phyloP scores from a whole-genome alignment of 164 flowering plant genomes.

The Aristolochia contorta region DNA sequence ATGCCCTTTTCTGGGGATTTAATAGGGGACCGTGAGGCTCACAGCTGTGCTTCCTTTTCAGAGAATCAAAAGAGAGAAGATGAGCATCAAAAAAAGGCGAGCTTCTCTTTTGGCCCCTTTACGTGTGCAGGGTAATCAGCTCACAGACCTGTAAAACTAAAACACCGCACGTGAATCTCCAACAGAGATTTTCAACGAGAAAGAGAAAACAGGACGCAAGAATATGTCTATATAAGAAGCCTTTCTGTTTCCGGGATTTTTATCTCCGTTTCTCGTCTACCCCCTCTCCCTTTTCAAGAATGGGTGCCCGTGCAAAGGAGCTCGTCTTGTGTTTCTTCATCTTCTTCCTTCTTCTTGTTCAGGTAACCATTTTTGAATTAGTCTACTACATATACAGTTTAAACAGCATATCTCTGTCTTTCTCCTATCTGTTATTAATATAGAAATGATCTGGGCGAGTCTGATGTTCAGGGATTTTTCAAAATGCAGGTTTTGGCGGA shows the following conservation, averaged over 20 bases:
- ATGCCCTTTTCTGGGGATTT: no score
- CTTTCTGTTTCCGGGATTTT: background rate
- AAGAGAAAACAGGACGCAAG: background rate
- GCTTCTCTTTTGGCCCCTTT: background rate
- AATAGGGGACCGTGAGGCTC: no score
- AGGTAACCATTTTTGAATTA: conserved; percentile 1
- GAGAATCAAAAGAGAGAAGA: background rate
- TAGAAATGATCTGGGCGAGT: background rate
- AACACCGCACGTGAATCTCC: background rate
- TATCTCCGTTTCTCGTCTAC: background rate
- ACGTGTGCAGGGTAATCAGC: background rate
- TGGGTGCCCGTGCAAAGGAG: background rate
- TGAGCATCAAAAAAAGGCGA: background rate
- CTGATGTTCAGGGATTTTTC: background rate
- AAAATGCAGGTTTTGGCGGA: conserved; percentile 8
- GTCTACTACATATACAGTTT: background rate
- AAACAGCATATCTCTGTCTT: background rate
- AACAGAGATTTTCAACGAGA: background rate
- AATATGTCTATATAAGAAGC: conserved; percentile 2
- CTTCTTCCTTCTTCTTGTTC: conserved; percentile 4
- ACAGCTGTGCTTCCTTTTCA: conserved; percentile 3
- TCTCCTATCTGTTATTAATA: background rate
- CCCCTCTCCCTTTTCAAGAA: background rate
- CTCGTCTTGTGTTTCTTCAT: conserved; percentile 5
- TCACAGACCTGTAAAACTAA: background rate